These are phyloP conservation scores for Taphrina pruni DNA, from an alignment of 1,139 yeast genomes.

Conservation along the genomic window DNA sequence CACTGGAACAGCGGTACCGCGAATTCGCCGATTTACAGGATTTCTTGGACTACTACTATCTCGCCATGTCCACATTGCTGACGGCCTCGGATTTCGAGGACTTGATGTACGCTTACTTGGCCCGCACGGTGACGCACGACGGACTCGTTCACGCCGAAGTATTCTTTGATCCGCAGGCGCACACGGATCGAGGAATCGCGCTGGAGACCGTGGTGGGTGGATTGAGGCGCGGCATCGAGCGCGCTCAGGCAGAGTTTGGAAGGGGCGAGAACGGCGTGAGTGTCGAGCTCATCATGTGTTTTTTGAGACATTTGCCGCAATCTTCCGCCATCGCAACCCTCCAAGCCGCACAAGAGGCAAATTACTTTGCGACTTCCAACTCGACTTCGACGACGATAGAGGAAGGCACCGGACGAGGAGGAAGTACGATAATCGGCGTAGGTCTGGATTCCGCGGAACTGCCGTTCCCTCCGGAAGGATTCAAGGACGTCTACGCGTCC, in stretches of 20 bases:
- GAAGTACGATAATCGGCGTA: conserved; percentile 66
- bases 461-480: conserved; percentile 74
- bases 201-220: conserved; percentile 68
- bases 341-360: conserved; percentile 48
- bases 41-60: conserved; percentile 75
- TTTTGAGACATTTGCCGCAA: conserved; percentile 73
- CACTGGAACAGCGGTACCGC: conserved; percentile 62
- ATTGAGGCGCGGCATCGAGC: conserved; percentile 65
- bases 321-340: conserved; percentile 64
- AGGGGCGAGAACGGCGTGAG: conserved; percentile 52
- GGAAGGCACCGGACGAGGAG: conserved; percentile 54
- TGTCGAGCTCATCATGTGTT: conserved; percentile 76
- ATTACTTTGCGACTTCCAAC: conserved; percentile 51
- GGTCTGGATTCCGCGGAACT: conserved; percentile 79
- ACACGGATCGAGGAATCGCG: conserved; percentile 67
- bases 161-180: conserved; percentile 85
- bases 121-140: conserved; percentile 61
- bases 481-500: conserved; percentile 63
- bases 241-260: conserved; percentile 62
- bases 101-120: conserved; percentile 74
- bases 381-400: conserved; percentile 56
- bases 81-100: conserved; percentile 72
- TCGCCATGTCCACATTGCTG: conserved; percentile 74
- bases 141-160: conserved; percentile 70
- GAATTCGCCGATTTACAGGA: conserved; percentile 73